phyloP scores from a whole-genome alignment of 305 asterid species.

The Solanum hybrid region DNA sequence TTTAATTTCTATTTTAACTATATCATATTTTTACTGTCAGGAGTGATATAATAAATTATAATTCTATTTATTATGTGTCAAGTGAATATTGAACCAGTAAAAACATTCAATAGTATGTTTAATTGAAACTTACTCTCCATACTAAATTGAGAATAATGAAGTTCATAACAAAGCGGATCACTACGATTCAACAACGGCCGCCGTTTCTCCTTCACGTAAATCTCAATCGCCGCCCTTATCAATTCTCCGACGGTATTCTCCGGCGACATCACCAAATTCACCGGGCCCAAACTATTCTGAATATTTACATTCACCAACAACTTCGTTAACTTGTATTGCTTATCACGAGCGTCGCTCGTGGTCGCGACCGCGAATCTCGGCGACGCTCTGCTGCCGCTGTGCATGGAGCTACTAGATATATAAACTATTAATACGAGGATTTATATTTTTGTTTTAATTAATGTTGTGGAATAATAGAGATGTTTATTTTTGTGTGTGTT shows the following conservation, averaged over 20 bases:
- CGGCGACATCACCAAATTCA: slow-evolving; percentile 47
- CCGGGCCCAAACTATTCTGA: slow-evolving; percentile 47
- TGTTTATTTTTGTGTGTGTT: background rate
- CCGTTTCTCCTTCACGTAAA: slow-evolving; percentile 46
- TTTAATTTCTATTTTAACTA: too few relatives aligned
- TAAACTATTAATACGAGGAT: background rate
- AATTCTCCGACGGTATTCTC: slow-evolving; percentile 40
- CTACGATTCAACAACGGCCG: slow-evolving; percentile 34
- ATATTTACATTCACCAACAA: slow-evolving; percentile 43
- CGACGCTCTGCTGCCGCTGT: background rate
- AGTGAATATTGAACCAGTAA: accelerated
- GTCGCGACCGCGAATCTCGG: background rate
- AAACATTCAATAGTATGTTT: too few relatives aligned
- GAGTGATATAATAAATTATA: too few relatives aligned
- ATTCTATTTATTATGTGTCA: too few relatives aligned
- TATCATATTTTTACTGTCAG: background rate
- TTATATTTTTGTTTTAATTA: background rate
- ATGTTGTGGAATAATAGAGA: background rate
- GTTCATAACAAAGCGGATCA: slow-evolving; percentile 29
- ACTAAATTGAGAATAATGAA: slow-evolving; percentile 51
- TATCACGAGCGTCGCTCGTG: background rate
- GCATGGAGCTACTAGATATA: background rate
- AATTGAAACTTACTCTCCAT: slow-evolving; percentile 30
- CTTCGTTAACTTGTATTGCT: slow-evolving; percentile 27
- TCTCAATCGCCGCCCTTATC: slow-evolving; percentile 33